Conservation (phyloP, 495 filamentous ascomycete genomes). For the Niebla homalea region DNA sequence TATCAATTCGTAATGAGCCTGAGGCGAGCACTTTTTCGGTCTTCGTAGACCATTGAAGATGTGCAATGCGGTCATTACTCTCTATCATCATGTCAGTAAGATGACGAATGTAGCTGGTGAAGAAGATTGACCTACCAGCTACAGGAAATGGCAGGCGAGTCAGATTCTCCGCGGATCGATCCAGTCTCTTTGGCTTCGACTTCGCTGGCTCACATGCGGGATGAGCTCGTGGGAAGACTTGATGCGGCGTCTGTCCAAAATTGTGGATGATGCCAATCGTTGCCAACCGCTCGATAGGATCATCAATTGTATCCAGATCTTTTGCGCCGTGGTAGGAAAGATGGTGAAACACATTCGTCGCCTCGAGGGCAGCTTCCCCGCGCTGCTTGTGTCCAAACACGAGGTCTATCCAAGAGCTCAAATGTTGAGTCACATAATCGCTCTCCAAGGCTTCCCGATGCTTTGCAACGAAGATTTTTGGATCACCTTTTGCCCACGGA, state of each 20-base stretch:
- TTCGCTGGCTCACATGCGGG: slow-evolving; percentile 51
- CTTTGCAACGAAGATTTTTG: slow-evolving; percentile 89
- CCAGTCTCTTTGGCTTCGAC: slow-evolving; percentile 52
- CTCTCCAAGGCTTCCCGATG: slow-evolving; percentile 90
- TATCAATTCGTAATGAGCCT: slow-evolving; percentile 69
- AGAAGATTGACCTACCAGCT: slow-evolving; percentile 33
- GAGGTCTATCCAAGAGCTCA: slow-evolving; percentile 94
- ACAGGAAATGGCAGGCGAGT: slow-evolving; percentile 72
- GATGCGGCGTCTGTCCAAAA: slow-evolving; percentile 93
- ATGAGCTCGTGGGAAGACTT: slow-evolving; percentile 78
- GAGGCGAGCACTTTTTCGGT: slow-evolving; percentile 75
- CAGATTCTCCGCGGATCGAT: slow-evolving; percentile 63
- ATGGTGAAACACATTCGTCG: slow-evolving; percentile 89
- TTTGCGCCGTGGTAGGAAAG: slow-evolving; percentile 88
- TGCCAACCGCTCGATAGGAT: slow-evolving; percentile 68
- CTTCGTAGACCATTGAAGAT: slow-evolving; percentile 63
- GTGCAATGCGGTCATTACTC: slow-evolving; percentile 65
- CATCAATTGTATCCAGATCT: slow-evolving; percentile 81
- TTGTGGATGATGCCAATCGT: slow-evolving; percentile 96
- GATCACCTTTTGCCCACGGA: slow-evolving; percentile 94
- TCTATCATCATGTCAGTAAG: slow-evolving; percentile 33
- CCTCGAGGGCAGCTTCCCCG: slow-evolving; percentile 83
- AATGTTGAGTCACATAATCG: slow-evolving; percentile 76
- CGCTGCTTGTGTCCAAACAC: slow-evolving; percentile 92
- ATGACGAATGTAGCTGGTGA: not conserved